Evolutionary conservation across 352 stramenopile genomes (phyloP), one percentile per base, ranked within the genome.

Genomic region (Phytophthora sansomeana): DNA sequence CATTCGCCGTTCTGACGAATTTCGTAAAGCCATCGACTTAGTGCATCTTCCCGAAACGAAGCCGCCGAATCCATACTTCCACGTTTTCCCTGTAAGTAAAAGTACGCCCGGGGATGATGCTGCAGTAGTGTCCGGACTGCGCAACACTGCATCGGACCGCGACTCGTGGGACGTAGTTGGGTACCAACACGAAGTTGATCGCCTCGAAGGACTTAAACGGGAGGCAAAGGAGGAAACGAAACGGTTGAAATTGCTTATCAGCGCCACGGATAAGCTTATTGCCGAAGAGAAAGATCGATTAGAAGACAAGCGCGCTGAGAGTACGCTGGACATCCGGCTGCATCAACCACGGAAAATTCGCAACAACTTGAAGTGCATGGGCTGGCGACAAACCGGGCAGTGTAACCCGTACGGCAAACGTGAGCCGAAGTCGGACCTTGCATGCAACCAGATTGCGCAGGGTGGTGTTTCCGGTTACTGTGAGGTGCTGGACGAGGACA

Each of bases 381-480:
- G 80, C 8, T 94, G 86, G 83, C 80, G 80, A 16, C 80, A 87
- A 21, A 91, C 83, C 5, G 54, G 55, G 1, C 65, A 63, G 26
- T 92, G 86, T 47, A 68, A 63, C 30, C 73, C 79, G 5, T 74
- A 69, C 39, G 83, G 81, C 29, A 58, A 66, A 57, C 82, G 86
- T n/a, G 67, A 82, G 24, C 83, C 80, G 2, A 62, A 67, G 6
- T 36, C 78, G 7, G 85, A 93, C 67, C 61, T 77, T 13, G 59
- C 63, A 38, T 93, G 85, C 61, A 63, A 79, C 14, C 56, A 86
- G 51, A 56, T 80, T 32, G 63, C 89, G 4, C 69, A 65, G 5
- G 65, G 72, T 14, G 74, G 73, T 43, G 57, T 77, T 3, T 79
- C 81, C 2, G 86, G 86, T 19, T 92, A 89, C 63, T 94, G 86